A percentile compares a stretch with the other conserved stretches of the same genome.
Evolutionary conservation across 768 basidiomycete species (phyloP).

Genomic region (Phlegmacium glaucopus): DNA sequence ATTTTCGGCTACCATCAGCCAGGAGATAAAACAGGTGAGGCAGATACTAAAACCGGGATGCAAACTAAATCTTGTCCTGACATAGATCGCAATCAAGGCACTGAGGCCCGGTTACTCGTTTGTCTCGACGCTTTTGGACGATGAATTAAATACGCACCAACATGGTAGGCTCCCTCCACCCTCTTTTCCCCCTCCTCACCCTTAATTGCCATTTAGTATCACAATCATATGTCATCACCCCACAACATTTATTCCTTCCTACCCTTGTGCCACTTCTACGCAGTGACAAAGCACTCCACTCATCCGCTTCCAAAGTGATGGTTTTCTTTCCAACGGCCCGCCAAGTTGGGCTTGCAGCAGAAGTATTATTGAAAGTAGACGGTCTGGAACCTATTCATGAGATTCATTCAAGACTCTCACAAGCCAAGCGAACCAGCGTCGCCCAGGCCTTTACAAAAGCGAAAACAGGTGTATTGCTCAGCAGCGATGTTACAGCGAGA

Average conservation of each 20-base stretch:
- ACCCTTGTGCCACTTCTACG: slow-evolving; percentile 37
- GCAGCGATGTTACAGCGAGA: slow-evolving; percentile 58
- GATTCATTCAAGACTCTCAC: slow-evolving; percentile 57
- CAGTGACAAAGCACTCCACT: slow-evolving; percentile 27
- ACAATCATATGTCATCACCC: slow-evolving; percentile 43
- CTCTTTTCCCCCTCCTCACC: not conserved
- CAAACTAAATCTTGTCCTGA: no score
- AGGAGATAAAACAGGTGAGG: slow-evolving; percentile 57
- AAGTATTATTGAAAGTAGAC: slow-evolving; percentile 25
- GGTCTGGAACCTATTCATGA: slow-evolving; percentile 40
- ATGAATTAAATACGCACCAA: slow-evolving; percentile 59
- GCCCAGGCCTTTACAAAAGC: slow-evolving; percentile 46
- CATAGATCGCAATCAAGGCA: slow-evolving; percentile 19
- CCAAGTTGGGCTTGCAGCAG: slow-evolving; percentile 41
- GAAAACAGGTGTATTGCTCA: slow-evolving; percentile 43
- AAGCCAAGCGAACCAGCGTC: slow-evolving; percentile 43
- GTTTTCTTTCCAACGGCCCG: slow-evolving; percentile 69
- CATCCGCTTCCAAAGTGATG: slow-evolving; percentile 42
- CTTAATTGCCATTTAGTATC: slow-evolving; percentile 28
- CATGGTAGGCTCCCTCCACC: no score
- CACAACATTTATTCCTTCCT: slow-evolving; percentile 39
- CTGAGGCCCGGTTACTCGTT: slow-evolving; percentile 36
- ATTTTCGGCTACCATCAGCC: slow-evolving; percentile 74
- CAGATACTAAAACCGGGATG: no score
- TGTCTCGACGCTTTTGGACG: slow-evolving; percentile 54